Evolutionary conservation across 108 stramenopile genomes (phyloP).

Genomic region (Cyclotella kingstonii): DNA sequence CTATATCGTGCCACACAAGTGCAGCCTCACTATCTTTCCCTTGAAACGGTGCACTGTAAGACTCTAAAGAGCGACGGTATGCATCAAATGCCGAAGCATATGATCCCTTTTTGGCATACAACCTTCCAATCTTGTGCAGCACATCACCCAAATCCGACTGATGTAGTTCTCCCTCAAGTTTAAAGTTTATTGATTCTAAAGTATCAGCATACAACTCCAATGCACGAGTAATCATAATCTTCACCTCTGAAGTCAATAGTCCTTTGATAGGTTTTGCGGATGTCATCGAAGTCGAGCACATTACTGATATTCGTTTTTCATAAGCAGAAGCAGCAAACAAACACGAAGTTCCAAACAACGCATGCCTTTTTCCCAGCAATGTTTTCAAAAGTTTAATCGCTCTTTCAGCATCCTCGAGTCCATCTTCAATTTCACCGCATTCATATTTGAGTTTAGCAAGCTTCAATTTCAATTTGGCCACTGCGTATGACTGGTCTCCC

Average conservation of each 20-base stretch:
- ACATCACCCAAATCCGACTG: conserved; percentile 34
- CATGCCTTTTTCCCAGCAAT: conserved; percentile 24
- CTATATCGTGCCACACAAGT: conserved; percentile 31
- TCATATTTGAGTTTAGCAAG: conserved; percentile 33
- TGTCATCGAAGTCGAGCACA: conserved; percentile 1
- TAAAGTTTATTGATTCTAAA: conserved; percentile 29
- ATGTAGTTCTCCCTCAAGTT: conserved; percentile 12
- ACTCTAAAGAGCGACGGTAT: conserved; percentile 26
- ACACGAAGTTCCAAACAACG: conserved; percentile 30
- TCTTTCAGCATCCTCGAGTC: conserved; percentile 24
- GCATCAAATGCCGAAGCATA: conserved; percentile 33
- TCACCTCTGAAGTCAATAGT: conserved; percentile 25
- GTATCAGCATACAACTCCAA: conserved; percentile 39
- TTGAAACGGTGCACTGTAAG: conserved; percentile 8
- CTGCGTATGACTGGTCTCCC: conserved; percentile 36
- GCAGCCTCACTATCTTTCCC: conserved; percentile 28
- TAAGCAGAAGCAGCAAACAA: conserved; percentile 35
- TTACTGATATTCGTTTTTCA: conserved; percentile 17
- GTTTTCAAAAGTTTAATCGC: conserved; percentile 19
- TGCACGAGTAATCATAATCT: conserved; percentile 28
- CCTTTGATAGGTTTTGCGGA: not conserved
- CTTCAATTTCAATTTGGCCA: conserved; percentile 33
- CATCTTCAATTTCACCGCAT: conserved; percentile 33
- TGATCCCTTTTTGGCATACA: conserved; percentile 30
- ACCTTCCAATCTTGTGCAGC: conserved; percentile 29